These are phyloP conservation scores for Volvox carteri DNA, from an alignment of 163 green algal genomes.

Conservation along the genomic window DNA sequence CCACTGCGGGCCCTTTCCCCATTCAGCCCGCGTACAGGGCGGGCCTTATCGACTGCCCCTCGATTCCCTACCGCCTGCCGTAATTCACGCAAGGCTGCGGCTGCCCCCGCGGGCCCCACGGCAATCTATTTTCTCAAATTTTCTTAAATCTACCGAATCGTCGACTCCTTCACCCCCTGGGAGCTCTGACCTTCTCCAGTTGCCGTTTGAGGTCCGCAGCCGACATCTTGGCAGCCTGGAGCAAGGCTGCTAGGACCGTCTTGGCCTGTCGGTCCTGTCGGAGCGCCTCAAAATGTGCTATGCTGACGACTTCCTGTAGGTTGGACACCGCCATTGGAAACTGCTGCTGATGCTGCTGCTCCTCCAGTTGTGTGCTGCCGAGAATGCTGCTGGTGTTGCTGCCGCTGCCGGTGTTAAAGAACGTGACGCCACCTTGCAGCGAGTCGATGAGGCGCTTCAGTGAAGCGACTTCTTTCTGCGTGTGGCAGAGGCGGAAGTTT, in stretches of 20 bases:
- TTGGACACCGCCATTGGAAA: background rate
- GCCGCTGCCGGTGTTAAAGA: background rate
- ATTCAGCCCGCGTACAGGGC: background rate
- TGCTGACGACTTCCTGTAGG: background rate
- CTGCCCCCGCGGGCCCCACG: background rate
- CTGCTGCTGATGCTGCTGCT: background rate
- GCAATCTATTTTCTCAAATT: background rate
- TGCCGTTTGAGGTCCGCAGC: background rate
- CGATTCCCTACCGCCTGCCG: too few relatives aligned
- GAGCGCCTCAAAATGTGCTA: background rate
- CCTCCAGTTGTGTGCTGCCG: background rate
- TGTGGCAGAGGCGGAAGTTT: too few relatives aligned
- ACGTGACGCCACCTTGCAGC: background rate
- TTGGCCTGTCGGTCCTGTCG: background rate
- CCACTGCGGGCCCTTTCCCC: background rate
- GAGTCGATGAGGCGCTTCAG: conserved; percentile 34
- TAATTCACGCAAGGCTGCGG: too few relatives aligned
- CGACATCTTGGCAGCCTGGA: background rate
- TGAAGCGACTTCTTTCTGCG: conserved; percentile 17
- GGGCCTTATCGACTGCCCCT: background rate
- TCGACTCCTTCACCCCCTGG: background rate
- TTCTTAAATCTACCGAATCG: background rate
- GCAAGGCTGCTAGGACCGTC: background rate
- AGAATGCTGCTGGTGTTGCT: background rate
- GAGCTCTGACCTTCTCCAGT: background rate